A percentile compares a stretch with the other conserved stretches of the same genome.
These are phyloP conservation scores for Podospora fimiseda DNA, from an alignment of 495 filamentous ascomycete genomes.

Conservation along the genomic window DNA sequence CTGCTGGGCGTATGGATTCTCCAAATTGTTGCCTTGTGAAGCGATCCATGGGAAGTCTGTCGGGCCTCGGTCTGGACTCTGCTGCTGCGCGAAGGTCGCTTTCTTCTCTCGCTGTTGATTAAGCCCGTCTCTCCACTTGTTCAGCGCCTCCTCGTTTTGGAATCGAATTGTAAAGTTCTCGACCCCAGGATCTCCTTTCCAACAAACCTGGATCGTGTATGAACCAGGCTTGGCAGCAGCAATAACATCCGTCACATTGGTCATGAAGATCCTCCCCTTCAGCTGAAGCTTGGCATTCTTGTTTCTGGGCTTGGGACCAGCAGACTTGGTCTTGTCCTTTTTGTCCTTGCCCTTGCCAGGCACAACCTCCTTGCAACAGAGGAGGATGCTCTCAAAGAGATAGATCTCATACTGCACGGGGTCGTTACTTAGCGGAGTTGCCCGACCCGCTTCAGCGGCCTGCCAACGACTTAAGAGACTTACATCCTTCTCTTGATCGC, in stretches of 20 bases:
- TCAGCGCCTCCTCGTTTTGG: constrained; percentile 81
- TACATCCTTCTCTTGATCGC: constrained; percentile 80
- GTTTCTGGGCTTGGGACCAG: constrained; percentile 54
- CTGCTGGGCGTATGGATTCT: constrained; percentile 74
- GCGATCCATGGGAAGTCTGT: constrained; percentile 75
- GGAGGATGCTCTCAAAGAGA: constrained; percentile 88
- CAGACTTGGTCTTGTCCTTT: constrained; percentile 50
- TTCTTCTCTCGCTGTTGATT: constrained; percentile 54
- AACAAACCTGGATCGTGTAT: constrained; percentile 94
- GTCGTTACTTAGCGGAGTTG: not conserved
- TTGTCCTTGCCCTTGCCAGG: constrained; percentile 76
- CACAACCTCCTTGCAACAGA: constrained; percentile 94
- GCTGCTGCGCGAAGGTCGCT: constrained; percentile 24
- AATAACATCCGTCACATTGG: constrained; percentile 91
- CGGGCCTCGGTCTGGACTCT: constrained; percentile 32
- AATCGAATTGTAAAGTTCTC: constrained; percentile 96
- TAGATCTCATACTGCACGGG: constrained; percentile 83
- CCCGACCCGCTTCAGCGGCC: not conserved
- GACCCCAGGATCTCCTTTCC: constrained; percentile 94
- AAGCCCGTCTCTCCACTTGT: constrained; percentile 71
- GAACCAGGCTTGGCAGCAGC: constrained; percentile 74
- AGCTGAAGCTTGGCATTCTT: constrained; percentile 80
- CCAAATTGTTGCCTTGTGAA: constrained; percentile 49
- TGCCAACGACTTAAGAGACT: constrained; percentile 21
- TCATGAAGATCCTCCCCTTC: constrained; percentile 98